Evolutionary conservation across 768 basidiomycete species (phyloP).

Genomic region (Lactarius vividus): DNA sequence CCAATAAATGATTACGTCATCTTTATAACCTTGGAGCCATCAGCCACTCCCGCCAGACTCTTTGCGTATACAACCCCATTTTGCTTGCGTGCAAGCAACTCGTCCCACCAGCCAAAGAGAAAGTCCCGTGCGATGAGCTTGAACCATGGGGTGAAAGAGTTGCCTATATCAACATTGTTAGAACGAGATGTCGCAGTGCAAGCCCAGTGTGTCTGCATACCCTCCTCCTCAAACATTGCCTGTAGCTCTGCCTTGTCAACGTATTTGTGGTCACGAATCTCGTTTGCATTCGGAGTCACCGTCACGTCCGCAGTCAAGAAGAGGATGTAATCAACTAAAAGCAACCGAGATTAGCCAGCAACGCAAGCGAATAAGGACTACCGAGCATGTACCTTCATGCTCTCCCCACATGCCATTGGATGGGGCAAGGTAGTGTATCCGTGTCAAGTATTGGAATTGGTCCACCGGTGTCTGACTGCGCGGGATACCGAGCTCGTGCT

Average conservation of each 20-base stretch:
- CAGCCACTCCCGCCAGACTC: conserved; percentile 60
- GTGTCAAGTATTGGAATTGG: conserved; percentile 89
- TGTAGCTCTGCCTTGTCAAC: conserved; percentile 89
- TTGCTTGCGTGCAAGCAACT: conserved; percentile 61
- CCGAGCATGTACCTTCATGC: conserved; percentile 76
- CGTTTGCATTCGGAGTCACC: conserved; percentile 79
- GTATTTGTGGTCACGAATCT: conserved; percentile 88
- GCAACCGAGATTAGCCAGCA: conserved; percentile 6
- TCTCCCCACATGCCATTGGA: conserved; percentile 94
- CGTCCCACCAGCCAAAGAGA: conserved; percentile 98
- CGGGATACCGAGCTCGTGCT: conserved; percentile 96
- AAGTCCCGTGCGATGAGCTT: conserved; percentile 96
- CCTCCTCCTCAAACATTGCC: conserved; percentile 79
- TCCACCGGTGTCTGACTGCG: conserved; percentile 70
- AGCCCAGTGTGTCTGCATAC: conserved; percentile 41
- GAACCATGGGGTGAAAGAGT: conserved; percentile 98
- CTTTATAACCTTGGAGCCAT: conserved; percentile 71
- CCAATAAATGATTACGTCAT: conserved; percentile 47
- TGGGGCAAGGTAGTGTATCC: conserved; percentile 97
- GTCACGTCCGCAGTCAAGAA: conserved; percentile 89
- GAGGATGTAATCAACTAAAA: conserved; percentile 92
- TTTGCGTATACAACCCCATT: conserved; percentile 62
- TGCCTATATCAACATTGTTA: conserved; percentile 45
- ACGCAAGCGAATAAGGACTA: conserved; percentile 1
- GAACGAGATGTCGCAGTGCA: conserved; percentile 4